Percentiles rank a stretch among this genome's conserved stretches.
Conservation (phyloP, 2,329 filamentous ascomycete species). For the Trichoderma harzianum region DNA sequence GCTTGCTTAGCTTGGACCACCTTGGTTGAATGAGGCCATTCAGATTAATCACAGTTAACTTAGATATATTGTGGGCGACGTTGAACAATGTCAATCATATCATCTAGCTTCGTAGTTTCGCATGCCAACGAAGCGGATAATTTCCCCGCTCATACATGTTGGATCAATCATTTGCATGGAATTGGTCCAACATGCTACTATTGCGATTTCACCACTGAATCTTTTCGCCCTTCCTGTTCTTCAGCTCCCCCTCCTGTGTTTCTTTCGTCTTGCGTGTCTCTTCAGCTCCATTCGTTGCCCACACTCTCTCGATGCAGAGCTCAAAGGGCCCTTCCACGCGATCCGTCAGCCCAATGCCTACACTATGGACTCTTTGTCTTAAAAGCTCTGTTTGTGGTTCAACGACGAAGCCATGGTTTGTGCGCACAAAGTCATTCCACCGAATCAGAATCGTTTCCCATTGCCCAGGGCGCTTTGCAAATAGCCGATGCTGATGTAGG, state of each 20-base stretch:
- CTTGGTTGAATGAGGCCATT: neutral
- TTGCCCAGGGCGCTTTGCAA: constrained; percentile 70
- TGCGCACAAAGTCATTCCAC: constrained; percentile 90
- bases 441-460: constrained; percentile 96
- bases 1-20: neutral
- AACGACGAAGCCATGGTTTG: constrained; percentile 86
- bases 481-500: constrained; percentile 89
- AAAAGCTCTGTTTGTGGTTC: constrained; percentile 91
- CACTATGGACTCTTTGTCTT: constrained; percentile 76
- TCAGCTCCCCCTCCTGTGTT: constrained; percentile 30
- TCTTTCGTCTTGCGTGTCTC: constrained; percentile 25
- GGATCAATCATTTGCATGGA: neutral
- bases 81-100: neutral
- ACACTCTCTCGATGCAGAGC: constrained; percentile 78
- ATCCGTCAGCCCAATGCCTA: constrained; percentile 88
- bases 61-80: neutral
- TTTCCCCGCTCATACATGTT: neutral
- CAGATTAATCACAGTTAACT: neutral
- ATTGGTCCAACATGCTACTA: neutral
- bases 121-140: neutral
- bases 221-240: constrained; percentile 37
- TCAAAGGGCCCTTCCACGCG: constrained; percentile 85
- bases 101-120: neutral
- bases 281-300: constrained; percentile 70
- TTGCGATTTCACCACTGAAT: constrained; percentile 34